Evolutionary conservation across 352 stramenopile genomes (phyloP), one percentile per base, ranked within the genome.

Genomic region (Saprolegnia parasitica): DNA sequence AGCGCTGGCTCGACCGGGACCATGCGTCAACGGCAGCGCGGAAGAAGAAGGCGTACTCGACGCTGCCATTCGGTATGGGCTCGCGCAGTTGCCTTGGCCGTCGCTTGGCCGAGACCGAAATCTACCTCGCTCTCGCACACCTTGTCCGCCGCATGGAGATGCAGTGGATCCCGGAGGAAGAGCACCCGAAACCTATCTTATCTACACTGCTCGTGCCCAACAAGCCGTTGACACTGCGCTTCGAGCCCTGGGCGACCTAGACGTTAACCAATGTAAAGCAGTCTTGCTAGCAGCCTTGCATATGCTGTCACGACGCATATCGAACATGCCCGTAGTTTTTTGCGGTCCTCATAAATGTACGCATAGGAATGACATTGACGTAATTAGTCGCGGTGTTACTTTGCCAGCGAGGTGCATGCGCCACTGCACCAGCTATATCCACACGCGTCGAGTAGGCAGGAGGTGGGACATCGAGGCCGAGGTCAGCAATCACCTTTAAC

Each of bases 31-130:
- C 42, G 1, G 42, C 11, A 2, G 35, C 16, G 3, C 52, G 52
- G 13, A 42, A 42, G 35, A 16, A 60, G 35, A n/a, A 16, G 13
- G 52, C 52, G 11, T 60, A 26, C 35, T 60, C 52, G 16, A 60
- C 52, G 9, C n/a, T 60, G 35, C 52, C 52, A 1, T 60, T 60
- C 11, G 52, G 52, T 4, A 21, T 60, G 11, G 52, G 52, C 16
- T 15, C 52, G 11, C 52, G 52, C 24, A 60, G 52, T 9, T 60
- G 52, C 35, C 1, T 60, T 18, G 52, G 52, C 35, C 52, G 52
- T 16, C 52, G 52, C 52, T n/a, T 60, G 11, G 52, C 52, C 24
- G 52, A 60, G 35, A 60, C 52, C 11, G 52, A 60, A 24, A 60
- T 60, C 2, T 60, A 26, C 35, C 13, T 60, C 24, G 16, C 20